Base-by-base conservation (phyloP, 2,329 filamentous ascomycete genomes). In the Aspergillus sp. region DNA sequence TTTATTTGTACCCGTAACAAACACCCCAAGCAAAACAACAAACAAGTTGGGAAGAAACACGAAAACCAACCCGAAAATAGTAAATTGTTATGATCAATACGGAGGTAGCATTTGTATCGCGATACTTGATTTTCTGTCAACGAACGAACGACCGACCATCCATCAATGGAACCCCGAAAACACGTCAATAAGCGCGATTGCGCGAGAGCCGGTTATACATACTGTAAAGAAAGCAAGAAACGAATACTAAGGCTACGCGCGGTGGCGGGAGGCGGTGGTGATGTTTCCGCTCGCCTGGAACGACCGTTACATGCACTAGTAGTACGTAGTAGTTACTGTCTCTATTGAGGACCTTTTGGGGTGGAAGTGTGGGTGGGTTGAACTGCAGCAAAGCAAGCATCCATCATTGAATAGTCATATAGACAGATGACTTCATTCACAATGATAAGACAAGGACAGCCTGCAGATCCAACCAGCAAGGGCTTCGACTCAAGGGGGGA, bases 351-450 rank as follows among this genome's bases (percentile, higher is more conserved):
- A 36, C 12, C n/a, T 23, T 32, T 13, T 62, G 65, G 55, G 61
- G 59, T 28, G 58, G 61, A 30, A n/a, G 64, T 66, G 60, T 64
- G 65, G 61, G 64, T 36, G 50, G 12, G 19, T 41, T 17, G 39
- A 21, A 64, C 50, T 55, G 58, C 55, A 36, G 19, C 7, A 23
- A 12, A 36, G 9, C 25, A 28, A 28, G 19, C 41, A 45, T 13
- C 3, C 5, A 45, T 6, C 17, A 10, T 13, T 23, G 21, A 2
- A 12, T 23, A 6, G 17, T 19, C 3, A 28, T 6, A 28, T 8
- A 45, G 41, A 23, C 10, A 36, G 32, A 13, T 13, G 32, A 36
- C 32, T 36, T 36, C 10, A 36, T 13, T 36, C 32, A 13, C 32
- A 36, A 13, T 13, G 32, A 36, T 36, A 36, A 36, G 32, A 36